These are phyloP conservation scores for Suillus lakei DNA, from an alignment of 768 basidiomycete species.

Conservation along the genomic window DNA sequence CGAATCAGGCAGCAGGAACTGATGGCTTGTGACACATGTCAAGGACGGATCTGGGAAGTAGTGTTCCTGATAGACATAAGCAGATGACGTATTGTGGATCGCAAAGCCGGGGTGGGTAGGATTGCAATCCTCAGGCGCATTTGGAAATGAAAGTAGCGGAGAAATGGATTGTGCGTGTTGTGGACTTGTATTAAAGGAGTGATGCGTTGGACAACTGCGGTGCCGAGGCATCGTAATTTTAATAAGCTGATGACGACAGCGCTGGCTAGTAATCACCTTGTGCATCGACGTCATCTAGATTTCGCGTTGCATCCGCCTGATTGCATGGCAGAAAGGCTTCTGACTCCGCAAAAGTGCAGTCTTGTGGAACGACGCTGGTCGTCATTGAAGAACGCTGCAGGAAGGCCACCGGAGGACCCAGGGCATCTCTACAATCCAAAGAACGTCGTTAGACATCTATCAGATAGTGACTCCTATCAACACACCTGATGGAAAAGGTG, in stretches of 20 bases:
- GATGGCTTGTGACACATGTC: not conserved
- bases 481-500: constrained; percentile 4
- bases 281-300: not conserved
- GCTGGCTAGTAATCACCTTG: not conserved
- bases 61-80: not conserved
- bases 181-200: not conserved
- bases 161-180: not conserved
- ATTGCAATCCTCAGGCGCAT: not conserved
- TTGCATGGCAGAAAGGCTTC: not conserved
- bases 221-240: not conserved
- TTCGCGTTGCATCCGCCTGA: not conserved
- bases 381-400: not conserved
- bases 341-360: not conserved
- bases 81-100: not conserved
- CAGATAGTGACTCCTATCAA: not conserved
- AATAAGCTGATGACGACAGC: constrained; percentile 1
- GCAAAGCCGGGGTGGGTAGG: not conserved
- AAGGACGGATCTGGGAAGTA: not conserved
- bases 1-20: not conserved
- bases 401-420: not conserved
- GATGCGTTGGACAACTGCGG: not conserved
- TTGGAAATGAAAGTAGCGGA: constrained; percentile 2
- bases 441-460: not conserved
- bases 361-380: not conserved
- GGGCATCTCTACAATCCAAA: not conserved